A percentile compares a stretch with the other conserved stretches of the same genome.
Evolutionary conservation across 2,329 filamentous ascomycete genomes (phyloP).

Genomic region (Paecilomyces formosus): DNA sequence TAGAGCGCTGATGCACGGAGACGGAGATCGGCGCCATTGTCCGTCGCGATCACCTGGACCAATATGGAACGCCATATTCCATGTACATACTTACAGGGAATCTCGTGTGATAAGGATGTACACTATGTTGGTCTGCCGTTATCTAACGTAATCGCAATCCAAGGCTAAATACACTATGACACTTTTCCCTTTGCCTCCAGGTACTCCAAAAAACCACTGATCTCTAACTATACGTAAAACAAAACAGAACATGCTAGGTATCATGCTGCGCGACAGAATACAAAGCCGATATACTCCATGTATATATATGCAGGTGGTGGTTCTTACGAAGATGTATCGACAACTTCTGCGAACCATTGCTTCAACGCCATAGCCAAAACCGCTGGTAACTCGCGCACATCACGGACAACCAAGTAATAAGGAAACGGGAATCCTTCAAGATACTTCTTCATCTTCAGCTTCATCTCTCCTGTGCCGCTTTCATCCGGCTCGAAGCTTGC

Average conservation of each 20-base stretch:
- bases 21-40: no score
- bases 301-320: not conserved
- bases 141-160: not conserved
- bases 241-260: not conserved
- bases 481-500: conserved; percentile 69
- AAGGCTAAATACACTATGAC: not conserved
- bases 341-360: conserved; percentile 85
- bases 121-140: not conserved
- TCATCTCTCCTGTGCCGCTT: conserved; percentile 51
- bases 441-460: conserved; percentile 79
- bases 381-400: conserved; percentile 82
- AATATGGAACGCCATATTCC: not conserved
- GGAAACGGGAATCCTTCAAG: conserved; percentile 94
- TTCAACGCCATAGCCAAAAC: conserved; percentile 82
- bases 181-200: not conserved
- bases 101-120: not conserved
- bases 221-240: not conserved
- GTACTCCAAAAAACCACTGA: not conserved
- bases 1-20: no score
- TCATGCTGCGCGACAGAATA: conserved; percentile 1
- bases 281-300: conserved; percentile 1
- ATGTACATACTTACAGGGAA: not conserved
- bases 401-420: conserved; percentile 91
- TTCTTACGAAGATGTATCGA: conserved; percentile 34
- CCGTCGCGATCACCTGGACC: not conserved